Conservation (phyloP, 1,139 yeast genomes). For the Suhomyces choctaworum region DNA sequence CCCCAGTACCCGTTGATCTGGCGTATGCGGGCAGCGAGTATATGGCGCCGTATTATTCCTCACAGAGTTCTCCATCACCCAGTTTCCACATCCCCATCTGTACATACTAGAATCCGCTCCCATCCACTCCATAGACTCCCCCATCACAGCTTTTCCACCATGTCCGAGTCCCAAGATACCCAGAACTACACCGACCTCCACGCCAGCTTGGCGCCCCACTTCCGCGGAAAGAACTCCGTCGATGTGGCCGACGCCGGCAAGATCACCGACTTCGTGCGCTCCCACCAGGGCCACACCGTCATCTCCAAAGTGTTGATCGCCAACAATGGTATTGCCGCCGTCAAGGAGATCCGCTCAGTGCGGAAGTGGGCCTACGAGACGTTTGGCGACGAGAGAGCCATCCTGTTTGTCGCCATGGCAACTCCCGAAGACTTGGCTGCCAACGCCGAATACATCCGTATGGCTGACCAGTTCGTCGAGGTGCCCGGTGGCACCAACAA, state of each 20-base stretch:
- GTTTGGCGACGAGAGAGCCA: slow-evolving; percentile 91
- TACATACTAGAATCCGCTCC: slow-evolving; percentile 10
- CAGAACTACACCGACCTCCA: slow-evolving; percentile 36
- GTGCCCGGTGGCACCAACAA: slow-evolving; percentile 99
- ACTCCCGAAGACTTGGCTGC: slow-evolving; percentile 98
- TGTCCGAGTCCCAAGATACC: slow-evolving; percentile 16
- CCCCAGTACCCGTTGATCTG: slow-evolving; percentile 5
- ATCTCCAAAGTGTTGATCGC: slow-evolving; percentile 88
- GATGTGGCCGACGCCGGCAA: slow-evolving; percentile 70
- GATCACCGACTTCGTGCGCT: slow-evolving; percentile 80
- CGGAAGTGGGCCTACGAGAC: slow-evolving; percentile 99
- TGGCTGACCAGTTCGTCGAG: slow-evolving; percentile 98
- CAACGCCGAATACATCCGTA: slow-evolving; percentile 95
- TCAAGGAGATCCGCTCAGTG: slow-evolving; percentile 93
- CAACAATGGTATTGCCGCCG: slow-evolving; percentile 98
- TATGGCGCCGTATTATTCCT: slow-evolving; percentile 10
- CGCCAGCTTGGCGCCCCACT: slow-evolving; percentile 60
- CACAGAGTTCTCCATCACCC: slow-evolving; percentile 5
- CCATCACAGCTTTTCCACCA: slow-evolving; percentile 7
- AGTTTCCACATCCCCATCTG: slow-evolving; percentile 5
- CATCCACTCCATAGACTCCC: slow-evolving; percentile 7
- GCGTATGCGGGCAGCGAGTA: slow-evolving; percentile 10
- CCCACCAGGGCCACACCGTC: slow-evolving; percentile 93
- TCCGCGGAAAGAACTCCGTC: slow-evolving; percentile 76
- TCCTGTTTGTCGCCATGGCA: slow-evolving; percentile 96